These are phyloP conservation scores for Poa pratensis DNA, from an alignment of 176 grass and related monocot species.

Conservation along the genomic window DNA sequence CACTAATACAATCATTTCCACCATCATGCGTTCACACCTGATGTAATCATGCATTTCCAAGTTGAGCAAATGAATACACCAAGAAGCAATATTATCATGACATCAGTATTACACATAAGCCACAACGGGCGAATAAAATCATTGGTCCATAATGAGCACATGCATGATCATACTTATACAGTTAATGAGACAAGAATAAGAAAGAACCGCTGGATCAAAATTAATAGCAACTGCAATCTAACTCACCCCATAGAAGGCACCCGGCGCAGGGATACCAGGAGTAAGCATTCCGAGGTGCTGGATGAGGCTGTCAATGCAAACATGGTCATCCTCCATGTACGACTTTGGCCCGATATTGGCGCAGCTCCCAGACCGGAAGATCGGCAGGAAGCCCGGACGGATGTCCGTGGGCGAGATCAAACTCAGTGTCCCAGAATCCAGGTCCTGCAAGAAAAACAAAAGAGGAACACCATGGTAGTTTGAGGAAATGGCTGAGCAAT, in stretches of 20 bases:
- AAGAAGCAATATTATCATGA: conserved; percentile 23
- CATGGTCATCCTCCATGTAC: conserved; percentile 94
- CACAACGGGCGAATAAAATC: conserved; percentile 26
- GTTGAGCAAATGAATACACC: conserved; percentile 25
- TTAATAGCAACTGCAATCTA: conserved; percentile 17
- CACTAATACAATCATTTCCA: no score
- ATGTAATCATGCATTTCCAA: conserved; percentile 24
- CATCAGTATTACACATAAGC: conserved; percentile 29
- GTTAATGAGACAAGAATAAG: conserved; percentile 24
- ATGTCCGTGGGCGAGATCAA: conserved; percentile 77
- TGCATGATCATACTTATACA: conserved; percentile 14
- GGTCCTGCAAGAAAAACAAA: conserved; percentile 56
- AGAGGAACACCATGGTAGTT: no score
- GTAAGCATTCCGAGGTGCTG: conserved; percentile 55
- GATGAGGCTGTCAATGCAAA: conserved; percentile 81
- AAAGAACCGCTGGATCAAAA: neutral
- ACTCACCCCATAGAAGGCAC: conserved; percentile 94
- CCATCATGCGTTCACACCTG: conserved; percentile 38
- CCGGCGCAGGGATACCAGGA: conserved; percentile 60
- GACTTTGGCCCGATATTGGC: conserved; percentile 72
- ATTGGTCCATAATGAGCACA: conserved; percentile 35
- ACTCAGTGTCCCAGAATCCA: conserved; percentile 67
- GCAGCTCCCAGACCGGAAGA: conserved; percentile 85
- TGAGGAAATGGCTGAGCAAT: neutral
- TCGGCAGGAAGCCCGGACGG: conserved; percentile 55